Evolutionary conservation across 768 basidiomycete genomes (phyloP).

Genomic region (Mycena filopes): DNA sequence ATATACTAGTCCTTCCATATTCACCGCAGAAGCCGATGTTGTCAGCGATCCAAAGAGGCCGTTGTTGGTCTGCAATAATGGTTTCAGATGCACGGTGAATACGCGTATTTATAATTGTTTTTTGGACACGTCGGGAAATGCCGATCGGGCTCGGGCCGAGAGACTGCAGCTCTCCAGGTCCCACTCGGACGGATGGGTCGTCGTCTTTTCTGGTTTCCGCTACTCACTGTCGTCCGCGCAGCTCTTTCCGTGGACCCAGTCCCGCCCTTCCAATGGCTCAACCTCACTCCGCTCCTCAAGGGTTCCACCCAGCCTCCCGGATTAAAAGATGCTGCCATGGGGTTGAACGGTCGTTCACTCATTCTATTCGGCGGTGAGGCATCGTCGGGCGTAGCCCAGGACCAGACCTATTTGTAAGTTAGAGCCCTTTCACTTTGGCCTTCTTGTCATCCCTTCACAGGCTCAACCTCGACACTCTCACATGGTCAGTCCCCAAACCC

Average conservation of each 20-base stretch:
- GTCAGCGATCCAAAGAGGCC: neutral
- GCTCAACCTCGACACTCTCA: slow-evolving; percentile 68
- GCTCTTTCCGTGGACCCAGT: slow-evolving; percentile 63
- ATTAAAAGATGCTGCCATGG: slow-evolving; percentile 78
- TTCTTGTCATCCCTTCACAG: slow-evolving; percentile 46
- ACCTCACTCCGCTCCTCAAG: slow-evolving; percentile 65
- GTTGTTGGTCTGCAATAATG: no score
- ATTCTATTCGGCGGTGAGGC: slow-evolving; percentile 85
- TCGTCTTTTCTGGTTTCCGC: slow-evolving; percentile 32
- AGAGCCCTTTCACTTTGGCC: slow-evolving; percentile 8
- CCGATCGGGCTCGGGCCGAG: no score
- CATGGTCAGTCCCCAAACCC: slow-evolving; percentile 69
- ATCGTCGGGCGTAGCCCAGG: slow-evolving; percentile 67
- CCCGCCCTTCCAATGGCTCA: slow-evolving; percentile 82
- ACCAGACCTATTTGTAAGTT: slow-evolving; percentile 74
- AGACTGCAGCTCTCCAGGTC: no score
- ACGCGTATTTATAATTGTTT: neutral
- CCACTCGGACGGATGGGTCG: slow-evolving; percentile 12
- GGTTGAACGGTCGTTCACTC: slow-evolving; percentile 65
- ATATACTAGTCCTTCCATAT: no score
- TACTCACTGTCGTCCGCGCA: slow-evolving; percentile 45
- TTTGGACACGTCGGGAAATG: neutral
- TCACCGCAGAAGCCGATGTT: neutral
- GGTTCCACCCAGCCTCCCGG: slow-evolving; percentile 69
- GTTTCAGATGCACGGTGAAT: slow-evolving; percentile 14